Base-by-base conservation (phyloP, 2,329 filamentous ascomycete species). In the Paramyrothecium sp. region DNA sequence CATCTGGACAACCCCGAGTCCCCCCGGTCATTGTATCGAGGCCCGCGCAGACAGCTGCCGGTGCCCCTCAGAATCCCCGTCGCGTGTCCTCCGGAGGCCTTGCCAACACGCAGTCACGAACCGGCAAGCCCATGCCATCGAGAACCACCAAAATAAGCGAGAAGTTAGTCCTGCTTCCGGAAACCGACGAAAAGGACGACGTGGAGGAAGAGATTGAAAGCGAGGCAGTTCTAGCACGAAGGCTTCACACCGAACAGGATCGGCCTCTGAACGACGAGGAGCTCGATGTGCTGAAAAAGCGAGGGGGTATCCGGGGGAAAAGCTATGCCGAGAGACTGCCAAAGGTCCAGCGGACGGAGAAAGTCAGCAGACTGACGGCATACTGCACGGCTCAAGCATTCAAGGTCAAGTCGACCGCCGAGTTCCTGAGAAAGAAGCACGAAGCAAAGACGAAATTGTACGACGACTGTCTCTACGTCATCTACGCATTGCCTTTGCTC, bases 331-430 rank as follows among this genome's bases (percentile, higher is more conserved):
- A 99, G 75, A 85, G 95, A 52, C 75, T 98, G 59, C 92, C 95
- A 49, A 99, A 99, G 75, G 84, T 89, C 21, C 87, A 94, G 69
- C 82, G 95, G 56, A 89, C 91, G 13, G 91, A 97, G 65, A 95
- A 95, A 74, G 79, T 99, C 58, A 89, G 94, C 33, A 84, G 95
- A 59, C 85, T 98, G 55, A 99, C 95, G 57, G 95, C 95, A 12
- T 99, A 98, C 73, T 98, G 94, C 73, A 98, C 92, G 0, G 94
- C 95, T 1, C 91, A 97, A 73, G 91, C 90, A 8, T 98, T 93
- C 77, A 96, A 94, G 76, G 87, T 96, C 76, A 89, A 90, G 65
- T 85, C 88, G 23, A 92, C 92, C n/a, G 92, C 93, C 16, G 86
- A 91, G 34, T 99, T 99, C 70, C 80, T 97, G 60, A 89, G 90